Percentiles rank a stretch among this genome's conserved stretches.
phyloP scores from a whole-genome alignment of 2,329 filamentous ascomycete species.

The Fusarium sp. region DNA sequence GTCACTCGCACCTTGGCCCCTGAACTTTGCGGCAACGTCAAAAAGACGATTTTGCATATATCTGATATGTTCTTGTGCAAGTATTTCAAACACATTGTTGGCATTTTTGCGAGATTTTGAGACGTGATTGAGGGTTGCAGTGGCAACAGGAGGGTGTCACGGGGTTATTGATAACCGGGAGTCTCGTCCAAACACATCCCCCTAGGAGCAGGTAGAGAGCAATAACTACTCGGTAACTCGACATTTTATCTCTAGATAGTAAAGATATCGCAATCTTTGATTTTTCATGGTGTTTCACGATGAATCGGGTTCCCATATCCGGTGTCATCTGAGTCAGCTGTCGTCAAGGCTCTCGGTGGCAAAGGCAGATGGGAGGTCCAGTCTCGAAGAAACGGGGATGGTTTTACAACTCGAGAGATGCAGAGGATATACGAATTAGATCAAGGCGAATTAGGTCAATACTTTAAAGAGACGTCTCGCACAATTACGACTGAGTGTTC shows the following conservation, averaged over 20 bases:
- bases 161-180: constrained; percentile 6
- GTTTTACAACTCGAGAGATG: constrained; percentile 25
- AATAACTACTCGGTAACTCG: constrained; percentile 14
- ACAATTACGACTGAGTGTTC: not conserved
- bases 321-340: constrained; percentile 37
- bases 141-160: constrained; percentile 9
- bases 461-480: not conserved
- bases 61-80: not conserved
- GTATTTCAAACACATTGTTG: not conserved
- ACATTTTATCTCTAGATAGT: not conserved
- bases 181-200: constrained; percentile 1
- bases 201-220: not conserved
- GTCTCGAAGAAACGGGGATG: not conserved
- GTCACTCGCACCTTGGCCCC: constrained; percentile 21
- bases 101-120: not conserved
- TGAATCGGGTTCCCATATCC: not conserved
- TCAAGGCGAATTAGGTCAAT: not conserved
- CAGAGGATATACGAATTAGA: not conserved
- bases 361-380: constrained; percentile 23
- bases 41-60: not conserved
- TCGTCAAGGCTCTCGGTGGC: constrained; percentile 29
- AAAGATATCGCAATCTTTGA: not conserved
- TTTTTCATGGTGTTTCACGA: not conserved
- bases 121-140: not conserved
- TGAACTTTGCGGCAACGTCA: constrained; percentile 19